Base-by-base conservation (phyloP, 192 early-diverging fungal genomes). In the Linnemannia exigua region DNA sequence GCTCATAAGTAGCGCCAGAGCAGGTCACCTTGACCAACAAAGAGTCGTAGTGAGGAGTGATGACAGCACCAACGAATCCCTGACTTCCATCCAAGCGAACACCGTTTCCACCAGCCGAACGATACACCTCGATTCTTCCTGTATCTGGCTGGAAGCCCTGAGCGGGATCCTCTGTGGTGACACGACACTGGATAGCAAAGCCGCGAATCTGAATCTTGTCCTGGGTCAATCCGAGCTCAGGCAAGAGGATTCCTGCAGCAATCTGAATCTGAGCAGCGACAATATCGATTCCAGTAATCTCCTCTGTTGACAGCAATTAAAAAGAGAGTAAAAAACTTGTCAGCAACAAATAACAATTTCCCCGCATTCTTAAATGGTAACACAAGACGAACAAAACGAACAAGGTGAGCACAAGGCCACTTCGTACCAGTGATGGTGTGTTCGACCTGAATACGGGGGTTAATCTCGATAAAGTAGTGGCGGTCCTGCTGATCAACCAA, bases 401-500 rank as follows among this genome's bases (percentile, higher is more conserved):
- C 20, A n/a, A 35, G 70, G 52, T 35, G 22, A 11, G 36, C 8
- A 54, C 37, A 51, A 16, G 20, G 35, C 2, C 28, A 31, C 38
- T 44, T 44, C 9, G 54, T 76, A 87, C 86, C 88, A 47, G 98
- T 98, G 51, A 98, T 96, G 44, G 97, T 97, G 89, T 99, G 98
- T 90, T 99, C 98, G 36, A 99, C 98, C 89, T 99, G 98, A 74
- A 99, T 96, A 89, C 98, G 94, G 67, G 98, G 97, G 87, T 99
- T 98, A 82, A 98, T 96, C 90, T 99, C 98, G 74, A 99, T 98
- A 79, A 99, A 99, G 92, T 98, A 99, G 90, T 98, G 94, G 67
- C 92, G 92, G 81, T 95, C 93, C 74, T 97, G 91, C 67, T 88
- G 78, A 84, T 98, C 97, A 1, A 98, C 96, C 76, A 99, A 92